Evolutionary conservation across 495 filamentous ascomycete genomes (phyloP).

Genomic region (Ramalina intermedia): DNA sequence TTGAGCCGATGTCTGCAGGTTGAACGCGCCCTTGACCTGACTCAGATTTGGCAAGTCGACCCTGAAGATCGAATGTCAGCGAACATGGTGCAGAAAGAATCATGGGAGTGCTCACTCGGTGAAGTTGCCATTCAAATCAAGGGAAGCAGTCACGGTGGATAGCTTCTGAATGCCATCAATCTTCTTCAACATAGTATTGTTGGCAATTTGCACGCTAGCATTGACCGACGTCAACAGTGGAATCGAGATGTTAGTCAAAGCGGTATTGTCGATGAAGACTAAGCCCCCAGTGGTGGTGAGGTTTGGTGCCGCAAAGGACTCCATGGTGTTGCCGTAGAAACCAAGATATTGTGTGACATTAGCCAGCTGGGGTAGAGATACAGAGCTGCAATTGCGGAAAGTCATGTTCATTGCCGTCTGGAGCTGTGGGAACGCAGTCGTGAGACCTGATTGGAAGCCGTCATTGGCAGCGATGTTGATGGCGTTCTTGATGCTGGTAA

Average conservation of each 20-base stretch:
- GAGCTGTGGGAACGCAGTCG: constrained; percentile 59
- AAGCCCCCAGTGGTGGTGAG: constrained; percentile 65
- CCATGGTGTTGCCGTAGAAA: constrained; percentile 69
- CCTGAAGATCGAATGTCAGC: constrained; percentile 30
- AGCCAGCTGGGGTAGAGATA: constrained; percentile 63
- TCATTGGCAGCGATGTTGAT: constrained; percentile 53
- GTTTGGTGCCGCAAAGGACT: constrained; percentile 55
- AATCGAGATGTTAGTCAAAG: constrained; percentile 64
- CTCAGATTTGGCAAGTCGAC: constrained; percentile 52
- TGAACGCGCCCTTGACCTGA: constrained; percentile 74
- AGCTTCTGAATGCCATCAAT: constrained; percentile 55
- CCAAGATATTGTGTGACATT: constrained; percentile 65
- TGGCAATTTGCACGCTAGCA: constrained; percentile 69
- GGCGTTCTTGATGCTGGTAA: constrained; percentile 36
- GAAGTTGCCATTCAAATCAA: constrained; percentile 83
- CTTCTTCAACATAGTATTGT: constrained; percentile 59
- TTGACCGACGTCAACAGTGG: constrained; percentile 50
- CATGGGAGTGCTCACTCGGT: constrained; percentile 44
- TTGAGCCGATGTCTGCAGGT: constrained; percentile 55
- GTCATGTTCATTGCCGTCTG: constrained; percentile 69
- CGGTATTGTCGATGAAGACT: constrained; percentile 63
- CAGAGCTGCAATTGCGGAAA: constrained; percentile 63
- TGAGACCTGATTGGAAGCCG: constrained; percentile 33
- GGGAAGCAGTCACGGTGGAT: constrained; percentile 58
- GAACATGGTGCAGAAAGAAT: neutral